Percentiles rank a stretch among this genome's conserved stretches.
Evolutionary conservation across 2,329 filamentous ascomycete genomes (phyloP).

Genomic region (Spiromastix sp.): DNA sequence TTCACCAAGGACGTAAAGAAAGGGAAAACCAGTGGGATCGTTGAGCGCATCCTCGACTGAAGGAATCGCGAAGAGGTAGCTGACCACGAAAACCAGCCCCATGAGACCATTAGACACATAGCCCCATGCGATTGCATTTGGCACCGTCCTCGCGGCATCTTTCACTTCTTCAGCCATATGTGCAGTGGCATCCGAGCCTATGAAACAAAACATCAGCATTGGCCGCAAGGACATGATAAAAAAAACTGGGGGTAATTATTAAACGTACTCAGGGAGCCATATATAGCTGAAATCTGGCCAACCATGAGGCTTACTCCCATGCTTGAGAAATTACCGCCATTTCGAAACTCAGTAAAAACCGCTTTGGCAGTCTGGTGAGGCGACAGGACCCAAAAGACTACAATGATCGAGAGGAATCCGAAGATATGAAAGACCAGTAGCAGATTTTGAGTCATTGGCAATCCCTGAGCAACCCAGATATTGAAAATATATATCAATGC

Average conservation of each 20-base stretch:
- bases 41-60: constrained; percentile 22
- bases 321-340: constrained; percentile 18
- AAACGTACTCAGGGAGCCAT: constrained; percentile 24
- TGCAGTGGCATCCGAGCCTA: constrained; percentile 14
- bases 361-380: constrained; percentile 16
- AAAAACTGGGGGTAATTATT: constrained; percentile 11
- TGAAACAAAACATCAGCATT: not conserved
- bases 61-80: constrained; percentile 26
- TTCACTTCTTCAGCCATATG: constrained; percentile 29
- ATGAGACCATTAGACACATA: constrained; percentile 26
- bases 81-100: constrained; percentile 27
- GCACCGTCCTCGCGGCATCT: constrained; percentile 26
- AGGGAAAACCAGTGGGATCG: constrained; percentile 26
- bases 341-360: constrained; percentile 18
- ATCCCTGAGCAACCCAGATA: constrained; percentile 16
- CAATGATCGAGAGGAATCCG: constrained; percentile 23
- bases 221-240: no score
- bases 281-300: constrained; percentile 31
- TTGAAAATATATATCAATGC: constrained; percentile 20
- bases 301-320: constrained; percentile 29
- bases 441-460: constrained; percentile 22
- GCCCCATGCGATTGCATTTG: constrained; percentile 25
- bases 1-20: constrained; percentile 34
- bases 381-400: constrained; percentile 20
- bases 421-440: constrained; percentile 23